Base-by-base conservation (phyloP, 2,329 filamentous ascomycete species). In the Bretziella fagacearum region DNA sequence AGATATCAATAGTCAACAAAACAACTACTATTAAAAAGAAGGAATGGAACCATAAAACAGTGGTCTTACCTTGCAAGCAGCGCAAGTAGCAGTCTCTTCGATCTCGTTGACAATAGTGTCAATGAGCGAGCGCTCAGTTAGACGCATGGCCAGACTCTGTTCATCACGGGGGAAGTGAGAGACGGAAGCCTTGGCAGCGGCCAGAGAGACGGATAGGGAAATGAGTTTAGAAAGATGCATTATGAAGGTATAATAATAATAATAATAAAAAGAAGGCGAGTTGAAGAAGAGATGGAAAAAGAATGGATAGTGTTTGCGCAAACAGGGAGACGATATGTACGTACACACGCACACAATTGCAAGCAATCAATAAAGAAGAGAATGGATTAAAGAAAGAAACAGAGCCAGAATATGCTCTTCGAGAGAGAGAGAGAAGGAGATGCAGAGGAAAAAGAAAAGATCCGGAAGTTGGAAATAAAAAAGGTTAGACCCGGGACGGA, bases 61-160 rank as follows among this genome's bases (percentile, higher is more conserved):
- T 15, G 6, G 40, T 17, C 53, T 20, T 32, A 59, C 57, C 53
- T 57, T 52, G 41, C 56, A 58, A 26, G 52, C 55, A 8, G 48
- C 40, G 37, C 58, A 59, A 4, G 54, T 53, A 2, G 55, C 50
- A 5, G 46, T 53, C 26, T 52, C 44, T 46, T 58, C 55, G 29
- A 59, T 51, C 22, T 53, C 46, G 11, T 56, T 42, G 54, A 56
- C 55, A 22, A 59, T 52, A 17, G 33, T 49, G 26, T 39, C 27
- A 22, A 49, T 17, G 11, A 40, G 47, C 17, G 47, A 49, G 20
- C 47, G 40, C 30, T 45, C 41, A 5, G 26, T 30, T 11, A 49
- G 32, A 36, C 41, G 30, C 6, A n/a, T 7, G 17, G 46, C 46
- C 13, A 49, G 18, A 15, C 25, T 41, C 7, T 30, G 47, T 40